These are phyloP conservation scores for Aphanocladium album DNA, from an alignment of 2,329 filamentous ascomycete species.

Conservation along the genomic window DNA sequence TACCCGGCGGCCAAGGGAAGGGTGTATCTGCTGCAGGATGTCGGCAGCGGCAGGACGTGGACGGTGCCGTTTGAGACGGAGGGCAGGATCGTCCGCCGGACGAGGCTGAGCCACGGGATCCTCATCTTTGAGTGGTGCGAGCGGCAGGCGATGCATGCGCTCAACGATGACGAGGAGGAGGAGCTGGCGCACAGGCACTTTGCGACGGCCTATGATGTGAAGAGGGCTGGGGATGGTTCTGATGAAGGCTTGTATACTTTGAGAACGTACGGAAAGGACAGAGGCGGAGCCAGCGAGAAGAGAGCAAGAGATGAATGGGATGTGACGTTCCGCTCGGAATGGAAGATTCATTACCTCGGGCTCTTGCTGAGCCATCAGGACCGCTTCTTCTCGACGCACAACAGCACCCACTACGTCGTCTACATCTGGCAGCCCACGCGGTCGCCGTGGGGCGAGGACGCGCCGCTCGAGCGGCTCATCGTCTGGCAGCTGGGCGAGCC, in stretches of 20 bases:
- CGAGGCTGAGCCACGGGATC: slow-evolving; percentile 48
- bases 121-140: slow-evolving; percentile 63
- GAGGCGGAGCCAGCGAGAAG: not conserved
- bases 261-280: not conserved
- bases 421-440: slow-evolving; percentile 58
- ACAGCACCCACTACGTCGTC: slow-evolving; percentile 52
- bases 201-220: slow-evolving; percentile 53
- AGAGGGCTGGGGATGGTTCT: slow-evolving; percentile 10
- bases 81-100: slow-evolving; percentile 47
- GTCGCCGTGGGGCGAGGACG: slow-evolving; percentile 50
- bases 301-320: slow-evolving; percentile 27
- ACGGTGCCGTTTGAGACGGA: slow-evolving; percentile 46
- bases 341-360: slow-evolving; percentile 55
- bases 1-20: slow-evolving; percentile 35
- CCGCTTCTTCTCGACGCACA: slow-evolving; percentile 60
- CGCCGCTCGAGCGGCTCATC: slow-evolving; percentile 52
- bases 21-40: slow-evolving; percentile 43
- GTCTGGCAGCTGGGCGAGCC: slow-evolving; percentile 53
- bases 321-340: slow-evolving; percentile 51
- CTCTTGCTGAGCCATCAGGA: slow-evolving; percentile 50
- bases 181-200: slow-evolving; percentile 50
- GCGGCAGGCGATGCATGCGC: slow-evolving; percentile 42
- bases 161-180: slow-evolving; percentile 40
- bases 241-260: slow-evolving; percentile 3
- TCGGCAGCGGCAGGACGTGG: slow-evolving; percentile 38